A percentile compares a stretch with the other conserved stretches of the same genome.
Evolutionary conservation across 179 eudicot genomes (phyloP).

Genomic region (Patellifolia procumbens): DNA sequence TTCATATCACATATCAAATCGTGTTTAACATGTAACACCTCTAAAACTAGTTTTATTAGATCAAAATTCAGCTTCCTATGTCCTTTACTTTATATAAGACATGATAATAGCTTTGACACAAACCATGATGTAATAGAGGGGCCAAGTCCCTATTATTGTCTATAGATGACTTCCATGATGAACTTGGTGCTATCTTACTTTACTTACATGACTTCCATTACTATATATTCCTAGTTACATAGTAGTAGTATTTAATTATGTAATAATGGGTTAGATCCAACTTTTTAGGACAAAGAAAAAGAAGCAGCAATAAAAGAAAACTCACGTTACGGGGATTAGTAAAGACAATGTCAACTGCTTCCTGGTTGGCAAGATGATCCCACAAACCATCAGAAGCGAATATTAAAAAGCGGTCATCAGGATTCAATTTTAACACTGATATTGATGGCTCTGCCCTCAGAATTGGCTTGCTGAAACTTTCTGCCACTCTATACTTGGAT

Average conservation of each 20-base stretch:
- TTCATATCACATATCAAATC: too few relatives aligned
- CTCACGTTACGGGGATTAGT: constrained; percentile 50
- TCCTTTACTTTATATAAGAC: too few relatives aligned
- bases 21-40: too few relatives aligned
- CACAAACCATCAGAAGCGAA: constrained; percentile 81
- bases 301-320: neutral
- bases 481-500: constrained; percentile 49
- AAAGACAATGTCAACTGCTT: constrained; percentile 64
- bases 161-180: too few relatives aligned
- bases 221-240: too few relatives aligned
- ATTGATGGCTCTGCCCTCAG: constrained; percentile 57
- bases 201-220: neutral
- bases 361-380: constrained; percentile 66
- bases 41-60: too few relatives aligned
- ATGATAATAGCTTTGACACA: too few relatives aligned
- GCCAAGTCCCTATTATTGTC: too few relatives aligned
- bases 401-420: constrained; percentile 57
- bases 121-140: too few relatives aligned
- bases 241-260: too few relatives aligned
- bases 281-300: neutral
- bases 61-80: too few relatives aligned
- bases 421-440: constrained; percentile 30
- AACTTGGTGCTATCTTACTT: neutral
- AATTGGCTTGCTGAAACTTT: constrained; percentile 43
- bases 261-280: too few relatives aligned